Evolutionary conservation across 2,329 filamentous ascomycete genomes (phyloP).

Genomic region (Coniochaeta sp.): DNA sequence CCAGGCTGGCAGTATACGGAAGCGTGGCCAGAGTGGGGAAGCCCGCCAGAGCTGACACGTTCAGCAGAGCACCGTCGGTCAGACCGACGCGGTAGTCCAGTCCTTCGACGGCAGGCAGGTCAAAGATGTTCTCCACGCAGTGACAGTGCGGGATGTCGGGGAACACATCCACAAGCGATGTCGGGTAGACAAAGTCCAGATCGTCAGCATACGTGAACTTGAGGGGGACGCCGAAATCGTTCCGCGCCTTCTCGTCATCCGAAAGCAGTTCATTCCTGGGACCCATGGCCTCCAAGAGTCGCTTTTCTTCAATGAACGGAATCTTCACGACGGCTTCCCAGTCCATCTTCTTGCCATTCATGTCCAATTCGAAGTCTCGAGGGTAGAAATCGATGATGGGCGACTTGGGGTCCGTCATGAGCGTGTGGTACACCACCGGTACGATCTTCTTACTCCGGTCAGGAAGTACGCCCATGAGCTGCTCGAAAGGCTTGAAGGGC

Average conservation of each 20-base stretch:
- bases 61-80: slow-evolving; percentile 76
- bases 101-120: slow-evolving; percentile 86
- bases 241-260: slow-evolving; percentile 71
- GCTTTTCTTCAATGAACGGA: slow-evolving; percentile 91
- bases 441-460: slow-evolving; percentile 98
- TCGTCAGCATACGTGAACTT: slow-evolving; percentile 85
- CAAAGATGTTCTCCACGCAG: slow-evolving; percentile 94
- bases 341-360: slow-evolving; percentile 99
- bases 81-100: slow-evolving; percentile 79
- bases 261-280: slow-evolving; percentile 74
- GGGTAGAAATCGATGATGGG: slow-evolving; percentile 98
- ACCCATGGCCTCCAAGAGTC: slow-evolving; percentile 78
- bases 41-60: slow-evolving; percentile 76
- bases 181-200: slow-evolving; percentile 76
- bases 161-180: slow-evolving; percentile 82
- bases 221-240: slow-evolving; percentile 83
- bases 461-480: slow-evolving; percentile 95
- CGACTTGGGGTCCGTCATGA: slow-evolving; percentile 87
- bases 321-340: slow-evolving; percentile 99
- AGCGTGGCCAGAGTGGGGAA: slow-evolving; percentile 88
- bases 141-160: slow-evolving; percentile 80
- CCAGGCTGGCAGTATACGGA: slow-evolving; percentile 72
- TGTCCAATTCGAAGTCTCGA: slow-evolving; percentile 91
- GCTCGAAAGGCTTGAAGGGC: slow-evolving; percentile 90
- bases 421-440: slow-evolving; percentile 73